Evolutionary conservation across 352 stramenopile species (phyloP).

Genomic region (Phytophthora cajani): DNA sequence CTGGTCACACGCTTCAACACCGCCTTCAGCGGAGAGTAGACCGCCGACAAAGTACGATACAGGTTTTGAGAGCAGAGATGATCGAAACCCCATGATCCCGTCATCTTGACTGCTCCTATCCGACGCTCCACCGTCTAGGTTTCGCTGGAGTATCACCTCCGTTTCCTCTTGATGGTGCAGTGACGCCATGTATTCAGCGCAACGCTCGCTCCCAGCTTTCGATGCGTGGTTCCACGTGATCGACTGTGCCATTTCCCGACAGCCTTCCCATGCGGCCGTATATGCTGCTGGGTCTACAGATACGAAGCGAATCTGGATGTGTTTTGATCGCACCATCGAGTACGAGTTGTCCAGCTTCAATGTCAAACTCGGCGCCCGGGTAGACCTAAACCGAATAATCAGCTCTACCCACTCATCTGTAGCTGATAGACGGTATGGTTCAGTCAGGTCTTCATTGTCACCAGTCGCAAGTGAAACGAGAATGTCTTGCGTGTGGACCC

Average conservation of each 20-base stretch:
- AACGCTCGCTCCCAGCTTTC: conserved; percentile 44
- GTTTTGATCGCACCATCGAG: conserved; percentile 69
- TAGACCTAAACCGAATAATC: conserved; percentile 40
- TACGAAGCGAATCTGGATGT: conserved; percentile 52
- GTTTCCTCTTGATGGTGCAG: conserved; percentile 52
- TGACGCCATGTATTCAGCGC: conserved; percentile 49
- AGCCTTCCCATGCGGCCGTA: conserved; percentile 60
- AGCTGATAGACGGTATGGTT: conserved; percentile 50
- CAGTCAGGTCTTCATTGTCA: conserved; percentile 40
- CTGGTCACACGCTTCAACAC: conserved; percentile 50
- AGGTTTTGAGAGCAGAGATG: conserved; percentile 63
- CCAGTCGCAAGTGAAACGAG: conserved; percentile 33
- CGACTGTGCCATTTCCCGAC: conserved; percentile 65
- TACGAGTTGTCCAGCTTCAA: conserved; percentile 76
- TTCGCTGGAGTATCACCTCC: conserved; percentile 54
- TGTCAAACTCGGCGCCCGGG: conserved; percentile 10
- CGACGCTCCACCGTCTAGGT: conserved; percentile 25
- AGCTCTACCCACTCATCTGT: conserved; percentile 62
- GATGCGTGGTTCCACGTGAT: conserved; percentile 79
- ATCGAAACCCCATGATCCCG: conserved; percentile 52
- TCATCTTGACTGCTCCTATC: conserved; percentile 29
- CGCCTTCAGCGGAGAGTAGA: conserved; percentile 52
- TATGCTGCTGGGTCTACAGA: conserved; percentile 39
- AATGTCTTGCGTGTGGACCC: conserved; percentile 54
- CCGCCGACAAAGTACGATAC: conserved; percentile 74